phyloP scores from a whole-genome alignment of 2,329 filamentous ascomycete species.

The Calonectria henricotiae region DNA sequence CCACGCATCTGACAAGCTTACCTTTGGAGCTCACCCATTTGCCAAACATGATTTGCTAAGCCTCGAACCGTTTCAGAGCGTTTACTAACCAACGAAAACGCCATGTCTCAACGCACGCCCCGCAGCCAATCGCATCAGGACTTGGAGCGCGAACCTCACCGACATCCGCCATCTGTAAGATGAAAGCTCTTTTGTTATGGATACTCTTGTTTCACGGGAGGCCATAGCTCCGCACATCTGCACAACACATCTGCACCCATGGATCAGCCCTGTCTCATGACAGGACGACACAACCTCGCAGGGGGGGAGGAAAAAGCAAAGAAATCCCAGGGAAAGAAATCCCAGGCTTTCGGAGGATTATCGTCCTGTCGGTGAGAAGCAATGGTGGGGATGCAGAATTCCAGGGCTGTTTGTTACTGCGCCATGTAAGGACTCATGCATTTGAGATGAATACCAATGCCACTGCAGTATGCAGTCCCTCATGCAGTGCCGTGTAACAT shows the following conservation, averaged over 20 bases:
- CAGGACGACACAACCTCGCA: neutral
- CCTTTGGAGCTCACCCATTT: neutral
- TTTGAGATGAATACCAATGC: neutral
- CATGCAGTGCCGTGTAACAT: neutral
- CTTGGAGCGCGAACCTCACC: neutral
- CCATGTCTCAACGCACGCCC: neutral
- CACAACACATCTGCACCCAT: slow-evolving; percentile 17
- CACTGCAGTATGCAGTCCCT: neutral
- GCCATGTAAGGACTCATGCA: neutral
- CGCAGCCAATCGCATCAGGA: slow-evolving; percentile 10
- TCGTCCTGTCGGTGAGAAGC: slow-evolving; percentile 7
- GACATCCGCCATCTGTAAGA: neutral
- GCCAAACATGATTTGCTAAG: neutral
- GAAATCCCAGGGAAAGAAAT: neutral
- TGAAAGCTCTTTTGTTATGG: slow-evolving; percentile 2
- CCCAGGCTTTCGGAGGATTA: slow-evolving; percentile 1
- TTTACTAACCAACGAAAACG: neutral
- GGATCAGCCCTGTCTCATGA: slow-evolving; percentile 11
- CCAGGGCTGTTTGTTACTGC: neutral
- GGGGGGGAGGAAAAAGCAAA: neutral
- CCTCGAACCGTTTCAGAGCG: neutral
- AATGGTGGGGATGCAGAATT: neutral
- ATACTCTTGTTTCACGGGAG: slow-evolving; percentile 27
- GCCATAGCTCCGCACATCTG: slow-evolving; percentile 22
- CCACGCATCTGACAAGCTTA: slow-evolving; percentile 13